These are phyloP conservation scores for Ogataea saltuana DNA, from an alignment of 805 yeast genomes.

Conservation along the genomic window DNA sequence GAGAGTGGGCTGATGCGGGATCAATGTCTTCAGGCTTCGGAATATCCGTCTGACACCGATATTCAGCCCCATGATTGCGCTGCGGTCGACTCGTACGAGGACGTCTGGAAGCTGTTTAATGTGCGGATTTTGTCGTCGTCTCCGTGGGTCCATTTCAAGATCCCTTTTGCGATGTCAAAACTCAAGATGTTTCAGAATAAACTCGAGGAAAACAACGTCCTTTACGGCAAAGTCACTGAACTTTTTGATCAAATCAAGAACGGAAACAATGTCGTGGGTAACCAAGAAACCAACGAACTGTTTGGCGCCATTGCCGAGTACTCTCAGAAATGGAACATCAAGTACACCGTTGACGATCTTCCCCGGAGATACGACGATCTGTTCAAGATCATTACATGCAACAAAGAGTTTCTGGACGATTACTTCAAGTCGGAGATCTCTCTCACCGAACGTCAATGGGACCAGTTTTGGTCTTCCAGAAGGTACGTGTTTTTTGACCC, in stretches of 20 bases:
- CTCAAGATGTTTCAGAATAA: slow-evolving; percentile 27
- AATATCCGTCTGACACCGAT: slow-evolving; percentile 26
- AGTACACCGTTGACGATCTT: slow-evolving; percentile 24
- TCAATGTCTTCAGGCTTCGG: slow-evolving; percentile 56
- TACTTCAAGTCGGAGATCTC: slow-evolving; percentile 31
- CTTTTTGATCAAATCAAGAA: slow-evolving; percentile 29
- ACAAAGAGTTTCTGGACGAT: slow-evolving; percentile 32
- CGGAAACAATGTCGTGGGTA: slow-evolving; percentile 7
- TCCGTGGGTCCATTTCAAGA: slow-evolving; percentile 74
- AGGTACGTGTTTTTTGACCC: slow-evolving; percentile 62
- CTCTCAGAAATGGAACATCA: slow-evolving; percentile 20
- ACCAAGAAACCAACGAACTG: slow-evolving; percentile 23
- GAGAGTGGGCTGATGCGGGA: slow-evolving; percentile 77
- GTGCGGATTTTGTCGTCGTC: slow-evolving; percentile 74
- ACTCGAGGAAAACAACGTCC: slow-evolving; percentile 33
- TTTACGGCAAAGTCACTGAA: slow-evolving; percentile 27
- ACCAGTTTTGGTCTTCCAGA: slow-evolving; percentile 46
- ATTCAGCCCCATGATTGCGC: slow-evolving; percentile 22
- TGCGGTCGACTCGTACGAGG: slow-evolving; percentile 32
- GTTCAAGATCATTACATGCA: slow-evolving; percentile 38
- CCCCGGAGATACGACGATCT: slow-evolving; percentile 42
- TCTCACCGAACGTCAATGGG: slow-evolving; percentile 64
- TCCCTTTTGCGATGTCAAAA: slow-evolving; percentile 47
- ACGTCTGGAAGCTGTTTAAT: slow-evolving; percentile 36
- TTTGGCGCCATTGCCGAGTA: slow-evolving; percentile 18